These are phyloP conservation scores for Austroboletus festivus DNA, from an alignment of 768 basidiomycete species.

Conservation along the genomic window DNA sequence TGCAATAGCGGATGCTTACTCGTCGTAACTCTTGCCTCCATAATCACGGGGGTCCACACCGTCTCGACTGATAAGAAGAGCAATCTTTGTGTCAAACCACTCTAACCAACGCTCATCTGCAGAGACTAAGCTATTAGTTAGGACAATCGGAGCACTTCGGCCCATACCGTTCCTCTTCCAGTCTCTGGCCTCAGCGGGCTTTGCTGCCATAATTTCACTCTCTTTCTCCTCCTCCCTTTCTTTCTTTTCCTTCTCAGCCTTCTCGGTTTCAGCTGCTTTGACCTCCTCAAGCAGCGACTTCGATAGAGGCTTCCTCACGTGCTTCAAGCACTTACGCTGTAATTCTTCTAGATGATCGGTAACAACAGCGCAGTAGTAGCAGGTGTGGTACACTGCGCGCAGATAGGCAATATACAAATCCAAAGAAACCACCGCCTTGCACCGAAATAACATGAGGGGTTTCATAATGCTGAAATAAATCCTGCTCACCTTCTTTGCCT, in stretches of 20 bases:
- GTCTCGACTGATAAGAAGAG: constrained; percentile 72
- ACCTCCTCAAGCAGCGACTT: constrained; percentile 60
- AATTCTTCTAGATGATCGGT: constrained; percentile 94
- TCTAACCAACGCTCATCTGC: constrained; percentile 88
- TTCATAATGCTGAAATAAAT: constrained; percentile 13
- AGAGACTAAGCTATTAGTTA: constrained; percentile 9
- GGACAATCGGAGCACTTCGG: neutral
- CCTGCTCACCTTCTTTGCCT: constrained; percentile 64
- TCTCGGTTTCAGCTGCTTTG: constrained; percentile 50
- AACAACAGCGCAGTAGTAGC: constrained; percentile 96
- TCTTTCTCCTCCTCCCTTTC: constrained; percentile 45
- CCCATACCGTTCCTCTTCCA: constrained; percentile 67
- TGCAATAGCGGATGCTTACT: constrained; percentile 51
- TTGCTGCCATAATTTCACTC: constrained; percentile 25
- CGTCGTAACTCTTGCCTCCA: constrained; percentile 86
- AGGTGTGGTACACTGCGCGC: constrained; percentile 88
- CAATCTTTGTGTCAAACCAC: constrained; percentile 83
- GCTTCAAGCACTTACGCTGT: constrained; percentile 90
- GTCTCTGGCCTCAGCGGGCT: constrained; percentile 44
- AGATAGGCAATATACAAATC: constrained; percentile 94
- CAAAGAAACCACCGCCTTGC: constrained; percentile 72
- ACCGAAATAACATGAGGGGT: constrained; percentile 22
- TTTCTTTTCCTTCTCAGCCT: constrained; percentile 45
- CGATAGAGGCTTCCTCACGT: constrained; percentile 75
- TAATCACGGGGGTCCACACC: constrained; percentile 84